Evolutionary conservation across 2,329 filamentous ascomycete genomes (phyloP), one percentile per base, ranked within the genome.

Genomic region (Tolypocladium cylindrosporum): DNA sequence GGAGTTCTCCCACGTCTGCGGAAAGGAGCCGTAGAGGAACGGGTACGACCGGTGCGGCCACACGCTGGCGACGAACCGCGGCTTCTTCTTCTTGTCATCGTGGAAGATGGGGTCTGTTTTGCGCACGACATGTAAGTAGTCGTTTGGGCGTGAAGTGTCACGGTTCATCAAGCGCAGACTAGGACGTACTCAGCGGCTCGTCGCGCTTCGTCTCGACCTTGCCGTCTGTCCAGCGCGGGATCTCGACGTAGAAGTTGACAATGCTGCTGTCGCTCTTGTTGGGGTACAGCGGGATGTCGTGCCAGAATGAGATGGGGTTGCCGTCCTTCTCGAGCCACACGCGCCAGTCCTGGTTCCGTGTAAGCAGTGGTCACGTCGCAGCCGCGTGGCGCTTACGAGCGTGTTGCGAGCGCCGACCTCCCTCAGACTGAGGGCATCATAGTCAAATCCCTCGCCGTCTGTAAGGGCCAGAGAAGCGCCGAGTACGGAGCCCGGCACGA

Each of bases 41-140:
- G 74, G 75, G 42, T 77, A 77, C 0, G 72, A 67, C 64, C 72
- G 75, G 64, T 76, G 74, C 42, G 75, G 74, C 72, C 73, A 77
- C 11, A 76, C 68, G 34, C 67, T 75, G 55, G 73, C 71, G 14
- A 77, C 73, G 27, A 73, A 77, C 31, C 74, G 67, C 16, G 69
- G 71, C 39, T 64, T 61, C 1, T 68, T 63, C 16, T 73, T 68
- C 54, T 70, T 69, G n/a, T 69, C 66, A n/a, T 76, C 74, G 37
- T 76, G 74, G 39, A 71, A 71, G 57, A 76, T 73, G 43, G 74
- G 74, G 57, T 43, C n/a, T 34, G 31, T 34, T 34, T 34, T 8
- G 31, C 8, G 31, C 31, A 34, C 31, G 31, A 5, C 31, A 8
- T 34, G 7, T 34, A 34, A 34, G 31, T 9, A 5, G 31, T 34